These are phyloP conservation scores for Alternaria arbusti DNA, from an alignment of 2,329 filamentous ascomycete species.

Conservation along the genomic window DNA sequence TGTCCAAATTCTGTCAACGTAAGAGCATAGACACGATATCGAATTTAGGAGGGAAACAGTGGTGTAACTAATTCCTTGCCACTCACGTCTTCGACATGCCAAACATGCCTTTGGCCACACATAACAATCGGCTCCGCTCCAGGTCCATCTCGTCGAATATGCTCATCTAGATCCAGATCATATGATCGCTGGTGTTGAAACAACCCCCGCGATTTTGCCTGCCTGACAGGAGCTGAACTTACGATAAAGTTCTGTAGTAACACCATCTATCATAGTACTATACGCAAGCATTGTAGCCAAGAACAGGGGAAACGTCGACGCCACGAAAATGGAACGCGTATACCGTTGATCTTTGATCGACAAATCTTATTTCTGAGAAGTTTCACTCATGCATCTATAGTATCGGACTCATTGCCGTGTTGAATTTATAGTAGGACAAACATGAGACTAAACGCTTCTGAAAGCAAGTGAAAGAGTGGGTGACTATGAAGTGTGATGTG, in stretches of 20 bases:
- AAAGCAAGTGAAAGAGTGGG: not conserved
- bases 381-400: not conserved
- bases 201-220: not conserved
- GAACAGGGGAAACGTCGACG: not conserved
- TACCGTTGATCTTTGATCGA: not conserved
- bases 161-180: not conserved
- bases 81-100: not conserved
- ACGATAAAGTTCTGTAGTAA: not conserved
- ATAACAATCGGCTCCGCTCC: not conserved
- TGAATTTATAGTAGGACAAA: not conserved
- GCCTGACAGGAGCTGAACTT: not conserved
- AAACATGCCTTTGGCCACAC: not conserved
- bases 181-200: not conserved
- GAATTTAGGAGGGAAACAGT: not conserved
- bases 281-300: not conserved
- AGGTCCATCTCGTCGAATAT: not conserved
- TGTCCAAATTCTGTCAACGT: rapidly evolving
- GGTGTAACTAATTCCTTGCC: not conserved
- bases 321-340: not conserved
- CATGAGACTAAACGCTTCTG: not conserved
- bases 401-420: not conserved
- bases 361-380: not conserved
- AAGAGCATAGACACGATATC: rapidly evolving
- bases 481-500: not conserved
- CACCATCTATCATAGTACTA: not conserved